Evolutionary conservation across 176 grass and related monocot genomes (phyloP).

Genomic region (Avena atlantica): DNA sequence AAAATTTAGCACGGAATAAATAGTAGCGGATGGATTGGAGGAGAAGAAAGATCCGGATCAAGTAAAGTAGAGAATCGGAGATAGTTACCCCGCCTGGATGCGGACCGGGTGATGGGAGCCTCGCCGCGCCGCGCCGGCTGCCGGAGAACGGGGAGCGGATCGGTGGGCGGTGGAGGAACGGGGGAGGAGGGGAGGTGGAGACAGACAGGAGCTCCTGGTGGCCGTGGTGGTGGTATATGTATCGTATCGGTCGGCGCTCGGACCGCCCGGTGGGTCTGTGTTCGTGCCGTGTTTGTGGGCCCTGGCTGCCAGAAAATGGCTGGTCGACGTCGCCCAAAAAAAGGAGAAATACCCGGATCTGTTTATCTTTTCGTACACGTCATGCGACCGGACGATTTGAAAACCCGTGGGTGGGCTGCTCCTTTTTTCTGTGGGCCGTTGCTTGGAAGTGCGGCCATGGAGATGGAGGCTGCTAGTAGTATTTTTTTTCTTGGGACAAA

Average conservation of each 20-base stretch:
- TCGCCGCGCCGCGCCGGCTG: too few species aligned
- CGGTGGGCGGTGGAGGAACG: not conserved
- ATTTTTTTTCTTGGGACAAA: too few species aligned
- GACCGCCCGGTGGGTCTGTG: not conserved
- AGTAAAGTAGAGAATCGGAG: too few species aligned
- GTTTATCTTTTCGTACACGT: not conserved
- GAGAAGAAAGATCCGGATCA: not conserved
- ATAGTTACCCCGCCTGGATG: too few species aligned
- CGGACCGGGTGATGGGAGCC: too few species aligned
- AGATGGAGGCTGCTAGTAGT: too few species aligned
- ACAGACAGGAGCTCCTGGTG: not conserved
- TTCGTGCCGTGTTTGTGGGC: not conserved
- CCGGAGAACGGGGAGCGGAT: not conserved
- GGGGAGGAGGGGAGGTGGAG: not conserved
- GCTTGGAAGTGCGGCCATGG: too few species aligned
- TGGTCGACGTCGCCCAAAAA: not conserved
- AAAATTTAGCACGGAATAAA: too few species aligned
- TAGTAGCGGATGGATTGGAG: not conserved
- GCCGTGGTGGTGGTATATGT: not conserved
- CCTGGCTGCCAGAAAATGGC: constrained; percentile 10
- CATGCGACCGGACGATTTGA: not conserved
- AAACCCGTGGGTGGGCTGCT: not conserved
- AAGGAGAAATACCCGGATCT: not conserved
- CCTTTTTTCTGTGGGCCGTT: not conserved
- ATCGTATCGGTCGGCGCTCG: not conserved